A percentile compares a stretch with the other conserved stretches of the same genome.
Conservation (phyloP, 768 basidiomycete genomes). For the Piloderma croceum region DNA sequence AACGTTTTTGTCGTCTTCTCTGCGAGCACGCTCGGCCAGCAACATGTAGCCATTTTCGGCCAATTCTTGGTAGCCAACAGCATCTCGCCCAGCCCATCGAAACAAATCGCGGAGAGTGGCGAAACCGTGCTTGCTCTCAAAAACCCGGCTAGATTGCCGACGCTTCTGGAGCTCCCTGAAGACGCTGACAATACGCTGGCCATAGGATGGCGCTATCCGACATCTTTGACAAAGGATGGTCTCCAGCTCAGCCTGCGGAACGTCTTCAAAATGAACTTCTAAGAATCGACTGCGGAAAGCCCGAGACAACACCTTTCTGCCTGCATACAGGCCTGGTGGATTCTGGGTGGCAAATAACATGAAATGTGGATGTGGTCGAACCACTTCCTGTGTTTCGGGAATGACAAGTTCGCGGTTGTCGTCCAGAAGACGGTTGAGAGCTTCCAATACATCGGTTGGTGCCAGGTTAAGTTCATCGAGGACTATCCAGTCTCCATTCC, state of each 20-base stretch:
- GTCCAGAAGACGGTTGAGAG: slow-evolving; percentile 91
- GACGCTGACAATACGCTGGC: slow-evolving; percentile 82
- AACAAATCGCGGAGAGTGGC: slow-evolving; percentile 96
- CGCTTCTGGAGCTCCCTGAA: slow-evolving; percentile 92
- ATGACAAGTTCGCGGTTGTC: slow-evolving; percentile 96
- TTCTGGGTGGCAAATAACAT: slow-evolving; percentile 99
- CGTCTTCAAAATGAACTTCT: slow-evolving; percentile 96
- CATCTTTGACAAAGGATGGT: slow-evolving; percentile 91
- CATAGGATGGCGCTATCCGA: slow-evolving; percentile 90
- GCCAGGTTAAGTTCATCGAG: slow-evolving; percentile 96
- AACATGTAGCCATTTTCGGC: slow-evolving; percentile 98
- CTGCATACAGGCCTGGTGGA: slow-evolving; percentile 92
- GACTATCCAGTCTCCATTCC: slow-evolving; percentile 94
- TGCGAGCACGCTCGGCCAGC: slow-evolving; percentile 83
- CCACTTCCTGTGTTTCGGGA: slow-evolving; percentile 92
- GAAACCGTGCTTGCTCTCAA: slow-evolving; percentile 96
- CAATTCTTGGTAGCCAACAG: slow-evolving; percentile 84
- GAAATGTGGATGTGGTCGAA: slow-evolving; percentile 90
- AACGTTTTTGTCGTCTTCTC: slow-evolving; percentile 75
- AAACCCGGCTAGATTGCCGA: slow-evolving; percentile 84
- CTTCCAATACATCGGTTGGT: slow-evolving; percentile 96
- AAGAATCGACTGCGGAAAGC: slow-evolving; percentile 97
- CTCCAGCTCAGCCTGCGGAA: slow-evolving; percentile 90
- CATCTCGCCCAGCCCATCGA: slow-evolving; percentile 91
- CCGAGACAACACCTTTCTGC: slow-evolving; percentile 88